Percentiles rank a stretch among this genome's conserved stretches.
These are phyloP conservation scores for Fusarium tricinctum DNA, from an alignment of 2,329 filamentous ascomycete species.

Conservation along the genomic window DNA sequence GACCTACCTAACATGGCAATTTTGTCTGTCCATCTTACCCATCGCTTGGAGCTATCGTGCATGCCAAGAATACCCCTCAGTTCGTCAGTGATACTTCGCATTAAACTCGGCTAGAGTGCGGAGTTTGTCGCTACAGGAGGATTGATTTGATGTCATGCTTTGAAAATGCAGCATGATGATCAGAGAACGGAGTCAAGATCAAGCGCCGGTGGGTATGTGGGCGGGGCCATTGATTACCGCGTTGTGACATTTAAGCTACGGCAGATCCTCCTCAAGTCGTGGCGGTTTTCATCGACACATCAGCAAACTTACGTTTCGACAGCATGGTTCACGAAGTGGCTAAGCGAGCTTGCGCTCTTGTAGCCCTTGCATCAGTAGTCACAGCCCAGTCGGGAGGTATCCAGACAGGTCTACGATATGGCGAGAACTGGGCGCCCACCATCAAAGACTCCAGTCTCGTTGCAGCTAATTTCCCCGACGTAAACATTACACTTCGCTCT, in stretches of 20 bases:
- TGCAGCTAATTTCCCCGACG: slow-evolving; percentile 17
- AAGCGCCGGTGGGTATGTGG: not conserved
- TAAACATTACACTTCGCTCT: slow-evolving; percentile 23
- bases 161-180: not conserved
- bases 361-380: not conserved
- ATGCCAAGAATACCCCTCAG: slow-evolving; percentile 32
- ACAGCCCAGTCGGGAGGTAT: slow-evolving; percentile 10
- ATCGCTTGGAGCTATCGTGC: not conserved
- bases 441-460: slow-evolving; percentile 17
- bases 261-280: accelerated
- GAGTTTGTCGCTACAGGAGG: not conserved
- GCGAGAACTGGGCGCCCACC: slow-evolving; percentile 23
- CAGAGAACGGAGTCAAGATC: not conserved
- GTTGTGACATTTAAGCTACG: not conserved
- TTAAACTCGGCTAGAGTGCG: not conserved
- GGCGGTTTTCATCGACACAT: accelerated
- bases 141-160: slow-evolving; percentile 2
- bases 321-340: not conserved
- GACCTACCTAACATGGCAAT: slow-evolving; percentile 18
- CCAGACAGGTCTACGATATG: slow-evolving; percentile 23
- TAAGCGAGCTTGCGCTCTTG: accelerated
- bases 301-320: accelerated
- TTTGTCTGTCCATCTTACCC: not conserved
- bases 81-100: not conserved
- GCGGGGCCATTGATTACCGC: accelerated